A percentile compares a stretch with the other conserved stretches of the same genome.
phyloP scores from a whole-genome alignment of 805 yeast species.

The Peterozyma toletana region DNA sequence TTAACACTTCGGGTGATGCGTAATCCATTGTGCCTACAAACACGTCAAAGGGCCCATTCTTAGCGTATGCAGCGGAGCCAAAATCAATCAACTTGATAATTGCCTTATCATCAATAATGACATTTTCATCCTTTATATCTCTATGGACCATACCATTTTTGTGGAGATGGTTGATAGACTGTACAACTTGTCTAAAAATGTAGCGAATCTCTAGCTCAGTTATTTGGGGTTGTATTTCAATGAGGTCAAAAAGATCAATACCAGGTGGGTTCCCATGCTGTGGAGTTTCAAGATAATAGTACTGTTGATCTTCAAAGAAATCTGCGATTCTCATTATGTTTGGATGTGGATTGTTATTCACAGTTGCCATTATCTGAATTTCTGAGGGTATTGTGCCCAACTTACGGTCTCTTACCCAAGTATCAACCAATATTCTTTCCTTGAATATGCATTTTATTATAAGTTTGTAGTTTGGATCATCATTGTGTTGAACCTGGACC shows the following conservation, averaged over 20 bases:
- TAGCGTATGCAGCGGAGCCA: conserved; percentile 88
- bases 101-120: conserved; percentile 79
- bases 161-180: conserved; percentile 79
- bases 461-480: conserved; percentile 56
- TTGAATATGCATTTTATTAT: conserved; percentile 88
- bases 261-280: conserved; percentile 89
- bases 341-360: conserved; percentile 74
- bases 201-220: conserved; percentile 69
- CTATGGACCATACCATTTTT: conserved; percentile 84
- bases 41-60: conserved; percentile 92
- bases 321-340: conserved; percentile 81
- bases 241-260: conserved; percentile 85
- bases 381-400: conserved; percentile 96
- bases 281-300: conserved; percentile 86
- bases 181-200: conserved; percentile 72
- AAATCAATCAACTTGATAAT: conserved; percentile 84
- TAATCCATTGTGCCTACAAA: conserved; percentile 97
- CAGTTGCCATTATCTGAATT: conserved; percentile 84
- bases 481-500: conserved; percentile 62
- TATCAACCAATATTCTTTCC: conserved; percentile 88
- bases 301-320: conserved; percentile 86
- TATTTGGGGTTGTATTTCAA: conserved; percentile 81
- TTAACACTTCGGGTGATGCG: conserved; percentile 94
- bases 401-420: conserved; percentile 91
- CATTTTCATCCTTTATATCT: conserved; percentile 92